These are phyloP conservation scores for Kurtzmaniella quercitrusa DNA, from an alignment of 1,139 yeast genomes.

Conservation along the genomic window DNA sequence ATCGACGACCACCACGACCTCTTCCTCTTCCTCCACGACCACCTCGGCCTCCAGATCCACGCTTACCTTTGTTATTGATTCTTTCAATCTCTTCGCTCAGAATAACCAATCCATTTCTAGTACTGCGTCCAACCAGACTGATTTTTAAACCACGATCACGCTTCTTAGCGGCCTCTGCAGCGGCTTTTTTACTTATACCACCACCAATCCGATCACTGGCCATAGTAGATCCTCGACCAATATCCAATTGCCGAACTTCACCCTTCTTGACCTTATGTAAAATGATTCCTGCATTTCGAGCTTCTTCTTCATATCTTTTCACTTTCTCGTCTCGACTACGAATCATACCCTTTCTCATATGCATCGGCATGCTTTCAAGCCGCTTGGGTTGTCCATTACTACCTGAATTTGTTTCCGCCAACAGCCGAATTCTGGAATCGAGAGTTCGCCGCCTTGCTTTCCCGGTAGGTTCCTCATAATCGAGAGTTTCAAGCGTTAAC, in stretches of 20 bases:
- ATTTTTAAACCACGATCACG: slow-evolving; percentile 82
- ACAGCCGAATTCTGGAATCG: slow-evolving; percentile 57
- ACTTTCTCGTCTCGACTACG: slow-evolving; percentile 51
- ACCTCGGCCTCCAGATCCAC: slow-evolving; percentile 9
- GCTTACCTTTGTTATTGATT: slow-evolving; percentile 16
- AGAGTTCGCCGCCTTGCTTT: slow-evolving; percentile 73
- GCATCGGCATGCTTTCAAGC: slow-evolving; percentile 83
- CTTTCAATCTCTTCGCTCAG: slow-evolving; percentile 65
- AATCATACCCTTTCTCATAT: slow-evolving; percentile 80
- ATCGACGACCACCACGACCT: slow-evolving; percentile 10
- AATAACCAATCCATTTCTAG: slow-evolving; percentile 78
- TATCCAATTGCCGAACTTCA: slow-evolving; percentile 52
- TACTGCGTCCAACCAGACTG: slow-evolving; percentile 70
- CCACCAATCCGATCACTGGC: slow-evolving; percentile 58
- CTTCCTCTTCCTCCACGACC: slow-evolving; percentile 12
- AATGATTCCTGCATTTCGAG: slow-evolving; percentile 84
- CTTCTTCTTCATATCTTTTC: slow-evolving; percentile 63
- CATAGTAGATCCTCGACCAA: slow-evolving; percentile 52
- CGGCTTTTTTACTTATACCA: slow-evolving; percentile 23
- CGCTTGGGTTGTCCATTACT: slow-evolving; percentile 36
- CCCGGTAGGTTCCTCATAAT: slow-evolving; percentile 72
- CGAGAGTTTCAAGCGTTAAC: slow-evolving; percentile 62
- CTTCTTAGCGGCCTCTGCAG: slow-evolving; percentile 13
- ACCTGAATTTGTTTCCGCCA: slow-evolving; percentile 50
- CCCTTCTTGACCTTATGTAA: slow-evolving; percentile 65